Percentiles rank a stretch among this genome's conserved stretches.
These are phyloP conservation scores for Linnemannia hyalina DNA, from an alignment of 192 early-diverging fungal genomes.

Conservation along the genomic window DNA sequence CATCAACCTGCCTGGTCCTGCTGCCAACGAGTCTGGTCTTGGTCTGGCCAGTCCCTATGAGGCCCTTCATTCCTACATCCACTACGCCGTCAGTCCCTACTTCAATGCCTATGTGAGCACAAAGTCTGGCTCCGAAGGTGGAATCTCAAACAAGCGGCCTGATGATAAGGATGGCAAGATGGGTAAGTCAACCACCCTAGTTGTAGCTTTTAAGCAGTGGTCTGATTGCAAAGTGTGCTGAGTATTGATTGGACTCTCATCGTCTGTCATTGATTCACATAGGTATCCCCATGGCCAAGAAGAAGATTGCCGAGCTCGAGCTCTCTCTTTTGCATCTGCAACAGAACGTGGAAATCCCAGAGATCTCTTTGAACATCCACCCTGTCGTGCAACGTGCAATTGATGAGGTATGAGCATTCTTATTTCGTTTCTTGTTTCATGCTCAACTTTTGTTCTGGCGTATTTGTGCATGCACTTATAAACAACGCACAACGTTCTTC, in stretches of 20 bases:
- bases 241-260: neutral
- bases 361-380: constrained; percentile 88
- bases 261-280: constrained; percentile 15
- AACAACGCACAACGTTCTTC: neutral
- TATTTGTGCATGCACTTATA: neutral
- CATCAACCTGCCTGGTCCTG: constrained; percentile 89
- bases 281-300: constrained; percentile 95
- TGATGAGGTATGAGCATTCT: constrained; percentile 58
- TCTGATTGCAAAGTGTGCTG: neutral
- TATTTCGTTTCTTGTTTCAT: neutral
- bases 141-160: constrained; percentile 47
- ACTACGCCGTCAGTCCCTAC: constrained; percentile 94
- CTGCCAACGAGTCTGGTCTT: constrained; percentile 61
- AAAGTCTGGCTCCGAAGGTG: constrained; percentile 69
- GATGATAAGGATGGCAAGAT: constrained; percentile 82
- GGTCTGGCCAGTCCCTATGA: constrained; percentile 80
- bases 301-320: constrained; percentile 98
- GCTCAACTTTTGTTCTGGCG: neutral
- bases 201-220: neutral
- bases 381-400: constrained; percentile 81
- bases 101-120: constrained; percentile 94
- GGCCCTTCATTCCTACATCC: constrained; percentile 90
- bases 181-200: constrained; percentile 56
- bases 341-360: constrained; percentile 99
- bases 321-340: constrained; percentile 94